Evolutionary conservation across 2,329 filamentous ascomycete species (phyloP).

Genomic region (Diaporthe vexans): DNA sequence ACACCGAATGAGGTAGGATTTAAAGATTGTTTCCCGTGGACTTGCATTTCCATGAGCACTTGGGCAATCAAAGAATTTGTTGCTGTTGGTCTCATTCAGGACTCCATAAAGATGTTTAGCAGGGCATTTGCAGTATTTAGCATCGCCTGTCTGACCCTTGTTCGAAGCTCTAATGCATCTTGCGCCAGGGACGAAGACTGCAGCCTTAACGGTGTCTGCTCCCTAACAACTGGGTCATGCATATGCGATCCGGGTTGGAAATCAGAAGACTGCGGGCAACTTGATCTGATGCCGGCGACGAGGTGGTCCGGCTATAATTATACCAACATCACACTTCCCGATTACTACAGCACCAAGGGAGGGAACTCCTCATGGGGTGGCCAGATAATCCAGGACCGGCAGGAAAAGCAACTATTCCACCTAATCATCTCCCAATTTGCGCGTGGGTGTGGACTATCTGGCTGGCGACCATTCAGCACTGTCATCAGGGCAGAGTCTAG

Average conservation of each 20-base stretch:
- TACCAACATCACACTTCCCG: slow-evolving; percentile 45
- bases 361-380: slow-evolving; percentile 36
- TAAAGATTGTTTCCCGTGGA: fast-evolving
- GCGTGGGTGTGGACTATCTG: slow-evolving; percentile 2
- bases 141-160: not conserved
- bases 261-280: slow-evolving; percentile 3
- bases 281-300: slow-evolving; percentile 7
- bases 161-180: not conserved
- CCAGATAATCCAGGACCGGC: slow-evolving; percentile 21
- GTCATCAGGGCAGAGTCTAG: slow-evolving; percentile 12
- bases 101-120: not conserved
- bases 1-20: not conserved
- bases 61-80: too few species aligned
- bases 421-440: slow-evolving; percentile 18
- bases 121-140: not conserved
- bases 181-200: slow-evolving; percentile 16
- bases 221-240: not conserved
- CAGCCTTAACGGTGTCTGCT: slow-evolving; percentile 6
- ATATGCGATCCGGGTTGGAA: slow-evolving; percentile 11
- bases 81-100: too few species aligned
- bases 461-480: slow-evolving; percentile 17
- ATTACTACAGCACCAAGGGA: slow-evolving; percentile 46
- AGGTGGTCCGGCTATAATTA: slow-evolving; percentile 34
- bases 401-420: slow-evolving; percentile 20
- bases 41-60: too few species aligned